Base-by-base conservation (phyloP, 257 asterid genomes). In the Przewalskia tangutica region DNA sequence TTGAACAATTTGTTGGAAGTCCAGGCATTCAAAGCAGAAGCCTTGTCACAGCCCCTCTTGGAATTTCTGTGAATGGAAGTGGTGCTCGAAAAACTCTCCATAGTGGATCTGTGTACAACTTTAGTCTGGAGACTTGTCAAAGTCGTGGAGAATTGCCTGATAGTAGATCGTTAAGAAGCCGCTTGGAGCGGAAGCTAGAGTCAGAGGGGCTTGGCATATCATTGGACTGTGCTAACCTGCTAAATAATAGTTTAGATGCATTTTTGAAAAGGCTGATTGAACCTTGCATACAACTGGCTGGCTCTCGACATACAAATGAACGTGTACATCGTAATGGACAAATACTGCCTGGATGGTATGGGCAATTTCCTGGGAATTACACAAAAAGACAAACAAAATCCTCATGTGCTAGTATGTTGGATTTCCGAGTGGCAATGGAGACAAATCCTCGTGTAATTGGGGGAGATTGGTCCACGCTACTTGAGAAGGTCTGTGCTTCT, bases 381-480 rank as follows among this genome's bases (percentile, higher is more conserved):
- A 60, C 83, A 65, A 84, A 73, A 77, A 81, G 75, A 77, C 85
- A 65, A 51, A 68, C 13, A 6, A 84, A 40, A 65, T 83, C 85
- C 32, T 40, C 81, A 1, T 23, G 17, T 55, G 87, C 81, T 54
- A 86, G 88, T 66, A 81, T 90, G 90, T 82, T 84, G 66, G 99
- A 93, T 84, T 95, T 92, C 77, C 93, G 92, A 67, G 93, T 93
- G 55, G 95, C 96, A 17, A 85, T 93, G 92, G 95, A 93, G 85
- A 86, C 91, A 59, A 90, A 95, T 82, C 93, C 96, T 23, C 82
- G 82, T 66, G 9, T 91, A 16, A 94, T 93, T 40, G 98, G 99
- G 77, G 88, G 81, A 63, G 90, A 90, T 85, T 92, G 97, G 99
- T 87, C 99, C 16, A 20, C 82, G 46, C 94, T 87, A 55, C 90